Percentiles rank a stretch among this genome's conserved stretches.
phyloP scores from a whole-genome alignment of 1,139 yeast genomes.

The Kluyveromyces sp. region DNA sequence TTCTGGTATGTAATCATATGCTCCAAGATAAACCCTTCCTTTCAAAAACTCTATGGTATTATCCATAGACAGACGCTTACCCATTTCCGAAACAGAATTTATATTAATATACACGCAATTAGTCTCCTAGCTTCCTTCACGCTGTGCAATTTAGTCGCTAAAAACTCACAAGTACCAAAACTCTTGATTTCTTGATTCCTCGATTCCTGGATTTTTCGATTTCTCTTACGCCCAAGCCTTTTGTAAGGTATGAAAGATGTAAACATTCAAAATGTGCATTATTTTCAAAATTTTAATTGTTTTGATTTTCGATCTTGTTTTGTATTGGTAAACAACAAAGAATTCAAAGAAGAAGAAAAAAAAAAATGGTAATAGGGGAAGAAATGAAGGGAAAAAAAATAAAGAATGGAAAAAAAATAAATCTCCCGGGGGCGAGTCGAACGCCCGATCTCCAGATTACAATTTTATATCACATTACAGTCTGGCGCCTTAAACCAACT shows the following conservation, averaged over 20 bases:
- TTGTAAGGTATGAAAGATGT: background rate
- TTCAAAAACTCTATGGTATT: slow-evolving; percentile 31
- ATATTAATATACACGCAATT: background rate
- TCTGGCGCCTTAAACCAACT: slow-evolving; percentile 27
- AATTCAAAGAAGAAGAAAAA: background rate
- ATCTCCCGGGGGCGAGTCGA: slow-evolving; percentile 27
- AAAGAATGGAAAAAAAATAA: slow-evolving; percentile 7
- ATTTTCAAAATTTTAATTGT: slow-evolving; percentile 3
- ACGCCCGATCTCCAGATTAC: slow-evolving; percentile 25
- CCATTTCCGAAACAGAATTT: slow-evolving; percentile 12
- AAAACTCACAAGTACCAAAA: too few relatives aligned
- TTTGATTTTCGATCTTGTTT: slow-evolving; percentile 1
- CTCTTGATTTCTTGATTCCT: too few relatives aligned
- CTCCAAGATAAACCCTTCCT: slow-evolving; percentile 87
- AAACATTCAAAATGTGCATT: background rate
- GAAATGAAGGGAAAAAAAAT: background rate
- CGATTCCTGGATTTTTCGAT: too few relatives aligned
- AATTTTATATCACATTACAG: slow-evolving; percentile 16
- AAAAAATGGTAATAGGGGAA: background rate
- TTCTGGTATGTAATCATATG: slow-evolving; percentile 70
- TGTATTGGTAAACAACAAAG: background rate
- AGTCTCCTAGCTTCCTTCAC: too few relatives aligned
- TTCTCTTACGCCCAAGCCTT: too few relatives aligned
- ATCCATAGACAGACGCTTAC: slow-evolving; percentile 26
- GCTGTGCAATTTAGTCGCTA: too few relatives aligned